Base-by-base conservation (phyloP, 805 yeast species). In the Teunomyces aglyptinius region DNA sequence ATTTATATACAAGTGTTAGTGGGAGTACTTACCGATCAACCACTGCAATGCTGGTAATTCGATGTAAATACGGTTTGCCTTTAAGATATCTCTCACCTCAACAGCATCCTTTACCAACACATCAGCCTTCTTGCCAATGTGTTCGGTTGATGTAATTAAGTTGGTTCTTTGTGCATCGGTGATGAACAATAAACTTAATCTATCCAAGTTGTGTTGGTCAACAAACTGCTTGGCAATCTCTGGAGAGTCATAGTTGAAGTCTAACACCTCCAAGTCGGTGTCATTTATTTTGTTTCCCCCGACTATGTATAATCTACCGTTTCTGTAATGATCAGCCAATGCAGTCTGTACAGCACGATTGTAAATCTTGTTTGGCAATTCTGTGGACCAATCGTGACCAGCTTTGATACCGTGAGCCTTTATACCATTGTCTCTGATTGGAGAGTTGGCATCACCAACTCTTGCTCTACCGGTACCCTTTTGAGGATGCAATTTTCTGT, bases 391-490 rank as follows among this genome's bases (percentile, higher is more conserved):
- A 64, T 92, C 96, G 59, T 86, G 89, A 41, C 96, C 96, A 3
- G 97, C 97, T 45, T 79, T 81, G 63, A 94, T 84, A 12, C 94
- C 97, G 58, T 85, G 81, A 0, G 98, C 97, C 57, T 85, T 77
- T 44, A 92, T 90, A 64, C 96, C 97, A 60, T 86, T 89, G 59
- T 81, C 83, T 71, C 96, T 83, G 38, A 84, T 86, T 42, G 99
- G 99, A 19, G 96, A 89, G 60, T 91, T 92, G 49, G 87, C 90
- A 68, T 91, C 97, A 73, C 99, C 99, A 45, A 82, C 85, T 76
- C 99, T 84, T 45, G 99, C 99, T 51, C 80, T 78, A 70, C 99
- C 99, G 12, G 89, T 73, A 49, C 98, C 98, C 69, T 94, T 94
- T 70, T 94, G 99, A 26, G 89, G 88, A 32, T 81, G 75, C 55